These are phyloP conservation scores for Polyporus arcularius DNA, from an alignment of 768 basidiomycete species.

Conservation along the genomic window DNA sequence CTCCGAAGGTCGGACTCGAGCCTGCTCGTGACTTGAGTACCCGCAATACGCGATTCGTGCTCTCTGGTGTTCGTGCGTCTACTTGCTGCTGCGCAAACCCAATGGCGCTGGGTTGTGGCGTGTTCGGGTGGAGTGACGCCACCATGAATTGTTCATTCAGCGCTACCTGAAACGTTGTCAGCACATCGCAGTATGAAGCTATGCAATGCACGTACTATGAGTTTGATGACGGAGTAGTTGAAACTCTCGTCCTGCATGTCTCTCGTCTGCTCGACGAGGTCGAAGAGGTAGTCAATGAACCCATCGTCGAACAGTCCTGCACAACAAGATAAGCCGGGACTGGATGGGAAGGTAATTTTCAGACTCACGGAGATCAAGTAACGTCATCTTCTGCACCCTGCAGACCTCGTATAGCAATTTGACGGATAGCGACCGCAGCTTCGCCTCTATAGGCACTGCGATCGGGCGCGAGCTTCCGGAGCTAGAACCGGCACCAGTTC, in stretches of 20 bases:
- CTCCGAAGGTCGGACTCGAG: constrained; percentile 93
- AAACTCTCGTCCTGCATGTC: constrained; percentile 88
- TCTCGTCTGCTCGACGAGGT: constrained; percentile 90
- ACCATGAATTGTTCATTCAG: constrained; percentile 99
- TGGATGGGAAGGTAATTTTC: not conserved
- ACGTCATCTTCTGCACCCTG: constrained; percentile 80
- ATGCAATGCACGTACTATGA: constrained; percentile 64
- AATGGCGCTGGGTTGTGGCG: constrained; percentile 20
- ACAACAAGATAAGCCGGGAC: not conserved
- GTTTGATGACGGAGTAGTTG: constrained; percentile 94
- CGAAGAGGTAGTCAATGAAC: constrained; percentile 89
- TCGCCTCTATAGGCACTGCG: constrained; percentile 78
- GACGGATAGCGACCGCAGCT: constrained; percentile 70
- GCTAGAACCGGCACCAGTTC: constrained; percentile 37
- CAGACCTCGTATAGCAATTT: constrained; percentile 90
- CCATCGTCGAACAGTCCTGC: constrained; percentile 77
- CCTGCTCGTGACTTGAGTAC: constrained; percentile 84
- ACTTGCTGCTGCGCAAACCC: constrained; percentile 10
- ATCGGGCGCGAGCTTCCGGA: constrained; percentile 40
- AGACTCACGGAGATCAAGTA: constrained; percentile 75
- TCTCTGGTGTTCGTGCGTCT: constrained; percentile 35
- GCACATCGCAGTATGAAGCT: too few relatives aligned
- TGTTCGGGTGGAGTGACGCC: constrained; percentile 51
- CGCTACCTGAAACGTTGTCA: constrained; percentile 57
- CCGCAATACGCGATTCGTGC: constrained; percentile 76